Base-by-base conservation (phyloP, 768 basidiomycete genomes). In the Chalciporus chontae region DNA sequence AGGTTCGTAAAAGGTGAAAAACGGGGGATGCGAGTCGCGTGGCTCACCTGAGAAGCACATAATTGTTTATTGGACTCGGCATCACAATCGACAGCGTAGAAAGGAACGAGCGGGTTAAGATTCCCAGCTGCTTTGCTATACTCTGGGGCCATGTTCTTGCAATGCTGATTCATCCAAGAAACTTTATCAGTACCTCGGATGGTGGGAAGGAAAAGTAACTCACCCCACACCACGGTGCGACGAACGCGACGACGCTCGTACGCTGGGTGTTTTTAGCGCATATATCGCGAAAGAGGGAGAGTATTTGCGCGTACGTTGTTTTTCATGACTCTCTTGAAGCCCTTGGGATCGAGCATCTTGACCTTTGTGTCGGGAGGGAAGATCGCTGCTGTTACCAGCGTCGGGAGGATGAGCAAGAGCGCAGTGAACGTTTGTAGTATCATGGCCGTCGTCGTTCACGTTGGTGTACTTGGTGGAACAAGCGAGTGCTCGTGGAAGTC, bases 61-160 rank as follows among this genome's bases (percentile, higher is more conserved):
- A 97, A 69, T 9, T 73, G 76, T 67, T 87, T 93, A 69, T 97
- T 95, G 63, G 73, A 73, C 27, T 83, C 78, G 13, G 79, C 84
- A 60, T 96, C 93, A 55, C 94, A 97, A 64, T 97, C 91, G n/a
- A 97, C 80, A 11, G 93, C 91, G 66, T 94, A 96, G 48, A 88
- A 78, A 0, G 92, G 92, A 19, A 97, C 74, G 23, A 96, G 73
- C 3, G 94, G 93, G 51, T 82, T 75, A 7, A 96, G 77, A 1
- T 81, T 85, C 10, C 79, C 67, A 0, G 93, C 92, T 4, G 91
- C 91, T 58, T 87, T 85, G 64, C 79, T 83, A 60, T 84, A 90
- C 64, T 95, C 90, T 0, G 94, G 94, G 6, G 76, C 89, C 75
- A 95, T 79, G 31, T 72, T 73, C 72, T 94, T 82, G 64, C 94